Percentiles rank a stretch among this genome's conserved stretches.
These are phyloP conservation scores for Allium sativum DNA, from an alignment of 106 monocot species.

Conservation along the genomic window DNA sequence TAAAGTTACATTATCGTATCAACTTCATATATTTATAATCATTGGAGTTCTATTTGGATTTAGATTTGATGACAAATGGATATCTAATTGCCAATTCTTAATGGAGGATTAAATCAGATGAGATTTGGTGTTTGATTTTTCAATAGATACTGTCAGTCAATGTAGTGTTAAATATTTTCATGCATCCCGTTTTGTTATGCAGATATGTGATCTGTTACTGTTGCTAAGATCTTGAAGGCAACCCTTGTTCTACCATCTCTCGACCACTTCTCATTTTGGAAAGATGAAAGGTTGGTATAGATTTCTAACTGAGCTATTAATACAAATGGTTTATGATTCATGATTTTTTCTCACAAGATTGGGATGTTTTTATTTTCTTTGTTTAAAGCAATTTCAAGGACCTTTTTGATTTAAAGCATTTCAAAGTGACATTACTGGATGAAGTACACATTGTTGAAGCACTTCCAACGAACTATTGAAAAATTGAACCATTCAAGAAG, in stretches of 20 bases:
- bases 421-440: conserved; percentile 77
- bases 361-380: background rate
- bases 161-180: conserved; percentile 11
- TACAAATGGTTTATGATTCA: background rate
- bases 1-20: background rate
- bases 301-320: background rate
- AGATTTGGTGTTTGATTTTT: conserved; percentile 82
- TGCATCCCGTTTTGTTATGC: conserved; percentile 31
- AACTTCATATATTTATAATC: background rate
- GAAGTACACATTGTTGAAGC: conserved; percentile 71
- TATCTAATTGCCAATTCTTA: conserved; percentile 89
- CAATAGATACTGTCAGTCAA: no score
- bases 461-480: conserved; percentile 41
- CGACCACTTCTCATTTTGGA: conserved; percentile 89
- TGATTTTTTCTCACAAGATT: background rate
- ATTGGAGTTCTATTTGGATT: conserved; percentile 28
- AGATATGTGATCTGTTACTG: conserved; percentile 99
- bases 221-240: conserved; percentile 95
- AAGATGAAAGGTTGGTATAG: conserved; percentile 67
- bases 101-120: conserved; percentile 99
- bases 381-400: conserved; percentile 80
- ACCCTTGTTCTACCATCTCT: conserved; percentile 94
- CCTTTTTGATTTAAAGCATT: conserved; percentile 93
- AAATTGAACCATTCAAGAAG: conserved; percentile 47
- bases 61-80: conserved; percentile 73